Base-by-base conservation (phyloP, 129 eudicot genomes). In the Flaveria ramosissima region DNA sequence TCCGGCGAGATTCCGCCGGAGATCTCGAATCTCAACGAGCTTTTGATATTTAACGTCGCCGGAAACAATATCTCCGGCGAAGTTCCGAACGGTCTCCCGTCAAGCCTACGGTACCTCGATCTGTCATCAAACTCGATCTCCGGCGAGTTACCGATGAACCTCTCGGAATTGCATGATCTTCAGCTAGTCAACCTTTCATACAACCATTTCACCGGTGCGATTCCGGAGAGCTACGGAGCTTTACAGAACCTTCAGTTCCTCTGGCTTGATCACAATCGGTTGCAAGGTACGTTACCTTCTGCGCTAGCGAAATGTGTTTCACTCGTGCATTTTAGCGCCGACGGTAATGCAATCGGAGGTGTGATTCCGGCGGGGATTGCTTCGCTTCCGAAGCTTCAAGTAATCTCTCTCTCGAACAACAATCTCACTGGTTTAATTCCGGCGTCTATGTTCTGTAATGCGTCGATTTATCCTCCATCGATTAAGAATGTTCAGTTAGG, bases 281-380 rank as follows among this genome's bases (percentile, higher is more conserved):
- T 91, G 12, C 77, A 75, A 62, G 97, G 97, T 36, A 80, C 93
- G 17, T 80, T 92, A 52, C 97, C 97, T 4, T 86, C 97, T 2
- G 91, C 97, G 6, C 14, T 92, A 2, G 88, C 87, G 0, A 92
- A 90, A 70, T 92, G 98, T 50, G 71, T 87, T 12, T 70, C 89
- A 21, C 88, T 92, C 12, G 80, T 85, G 2, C 93, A 88, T 68
- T 88, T 92, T 11, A 82, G 89, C 67, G 96, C 96, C 3, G 92
- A 84, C 10, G 96, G 89, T 0, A 92, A 92, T 71, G 70, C 72
- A 0, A 67, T 92, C 42, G 79, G 86, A 19, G 98, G 98, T 20
- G 86, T 84, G 3, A 23, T 92, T 43, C 98, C 96, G 60, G 71
- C 90, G 2, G 87, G 82, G 3, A 76, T 92, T 21, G 91, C 86